Evolutionary conservation across 1,284 basidiomycete species (phyloP).

Genomic region (Sanghuangporus sanghuang): DNA sequence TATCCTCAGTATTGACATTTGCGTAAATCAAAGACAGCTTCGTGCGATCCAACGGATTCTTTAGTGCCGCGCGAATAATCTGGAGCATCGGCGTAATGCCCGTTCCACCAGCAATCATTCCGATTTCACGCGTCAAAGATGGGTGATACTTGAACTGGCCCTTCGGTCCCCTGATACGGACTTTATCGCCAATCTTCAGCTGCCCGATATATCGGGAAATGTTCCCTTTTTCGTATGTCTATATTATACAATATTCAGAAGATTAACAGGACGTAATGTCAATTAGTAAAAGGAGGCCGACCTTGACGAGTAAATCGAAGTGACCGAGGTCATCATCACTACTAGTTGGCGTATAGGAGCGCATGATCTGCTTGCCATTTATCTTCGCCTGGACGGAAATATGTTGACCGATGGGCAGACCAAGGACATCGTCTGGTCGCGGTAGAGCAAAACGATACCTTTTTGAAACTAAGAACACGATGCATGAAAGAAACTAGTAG

Average conservation of each 20-base stretch:
- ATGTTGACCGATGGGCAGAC: constrained; percentile 95
- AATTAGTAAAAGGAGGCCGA: constrained; percentile 27
- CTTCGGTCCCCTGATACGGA: constrained; percentile 93
- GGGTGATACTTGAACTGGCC: constrained; percentile 84
- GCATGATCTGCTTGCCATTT: constrained; percentile 83
- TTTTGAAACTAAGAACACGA: constrained; percentile 9
- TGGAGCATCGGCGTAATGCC: constrained; percentile 99
- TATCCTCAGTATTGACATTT: constrained; percentile 87
- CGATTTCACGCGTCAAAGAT: constrained; percentile 68
- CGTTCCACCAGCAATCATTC: constrained; percentile 96
- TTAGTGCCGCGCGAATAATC: constrained; percentile 86
- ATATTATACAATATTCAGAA: constrained; percentile 12
- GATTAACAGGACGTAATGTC: neutral
- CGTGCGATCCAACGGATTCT: constrained; percentile 83
- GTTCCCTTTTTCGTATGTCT: constrained; percentile 97
- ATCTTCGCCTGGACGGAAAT: constrained; percentile 90
- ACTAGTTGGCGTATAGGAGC: constrained; percentile 94
- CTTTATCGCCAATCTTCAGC: constrained; percentile 79
- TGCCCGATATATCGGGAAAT: constrained; percentile 82
- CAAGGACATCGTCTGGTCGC: constrained; percentile 68
- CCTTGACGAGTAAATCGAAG: constrained; percentile 98
- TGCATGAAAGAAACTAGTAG: neutral
- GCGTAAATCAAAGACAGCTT: constrained; percentile 89
- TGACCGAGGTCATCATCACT: constrained; percentile 89
- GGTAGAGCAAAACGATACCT: constrained; percentile 93